phyloP scores from a whole-genome alignment of 2,329 filamentous ascomycete genomes.

The Albophoma yamanashiensis region DNA sequence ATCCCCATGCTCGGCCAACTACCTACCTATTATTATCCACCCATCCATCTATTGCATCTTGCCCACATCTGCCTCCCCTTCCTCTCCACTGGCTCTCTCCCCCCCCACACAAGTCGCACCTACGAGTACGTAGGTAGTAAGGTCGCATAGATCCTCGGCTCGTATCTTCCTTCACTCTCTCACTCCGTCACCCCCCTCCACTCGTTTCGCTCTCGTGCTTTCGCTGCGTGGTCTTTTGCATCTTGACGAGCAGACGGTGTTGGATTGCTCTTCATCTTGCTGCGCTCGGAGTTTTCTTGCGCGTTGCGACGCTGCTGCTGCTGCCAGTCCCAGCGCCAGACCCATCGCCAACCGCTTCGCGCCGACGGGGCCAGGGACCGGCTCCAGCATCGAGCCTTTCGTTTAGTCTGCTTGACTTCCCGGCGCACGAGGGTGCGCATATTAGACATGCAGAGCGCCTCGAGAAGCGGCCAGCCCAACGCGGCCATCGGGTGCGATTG shows the following conservation, averaged over 20 bases:
- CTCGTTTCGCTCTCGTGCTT: not conserved
- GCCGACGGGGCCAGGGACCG: not conserved
- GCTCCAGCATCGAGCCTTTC: not conserved
- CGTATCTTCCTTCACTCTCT: not conserved
- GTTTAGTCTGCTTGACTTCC: not conserved
- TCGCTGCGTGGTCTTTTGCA: not conserved
- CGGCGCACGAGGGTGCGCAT: not conserved
- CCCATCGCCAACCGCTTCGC: not conserved
- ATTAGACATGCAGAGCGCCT: not conserved
- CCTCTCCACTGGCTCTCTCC: not conserved
- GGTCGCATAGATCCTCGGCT: not conserved
- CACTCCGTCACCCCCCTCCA: not conserved
- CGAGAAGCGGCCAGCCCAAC: not conserved
- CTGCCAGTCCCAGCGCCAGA: no score
- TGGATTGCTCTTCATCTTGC: no score
- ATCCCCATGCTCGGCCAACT: no score
- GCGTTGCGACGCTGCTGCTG: not conserved
- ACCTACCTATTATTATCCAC: not conserved
- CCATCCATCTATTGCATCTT: not conserved
- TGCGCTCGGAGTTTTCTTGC: not conserved
- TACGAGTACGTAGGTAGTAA: no score
- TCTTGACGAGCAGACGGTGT: not conserved
- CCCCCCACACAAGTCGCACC: not conserved
- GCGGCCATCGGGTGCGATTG: conserved; percentile 1
- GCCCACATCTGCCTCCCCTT: not conserved